Percentiles rank a stretch among this genome's conserved stretches.
Conservation (phyloP, 2,329 filamentous ascomycete genomes). For the Aquanectria penicillioides region DNA sequence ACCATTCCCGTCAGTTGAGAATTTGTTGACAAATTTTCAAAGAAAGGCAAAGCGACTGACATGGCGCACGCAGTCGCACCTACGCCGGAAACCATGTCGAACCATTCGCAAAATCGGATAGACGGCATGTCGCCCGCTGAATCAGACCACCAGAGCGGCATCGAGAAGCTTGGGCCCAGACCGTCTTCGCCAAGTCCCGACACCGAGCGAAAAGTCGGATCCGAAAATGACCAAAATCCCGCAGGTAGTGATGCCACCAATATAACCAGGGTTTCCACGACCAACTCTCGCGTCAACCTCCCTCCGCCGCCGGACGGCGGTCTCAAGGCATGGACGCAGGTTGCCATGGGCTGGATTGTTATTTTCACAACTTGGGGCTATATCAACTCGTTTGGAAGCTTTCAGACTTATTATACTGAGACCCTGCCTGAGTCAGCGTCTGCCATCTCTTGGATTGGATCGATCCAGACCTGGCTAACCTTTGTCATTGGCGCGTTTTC, state of each 20-base stretch:
- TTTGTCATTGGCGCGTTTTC: slow-evolving; percentile 55
- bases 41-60: neutral
- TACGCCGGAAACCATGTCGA: neutral
- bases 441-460: slow-evolving; percentile 58
- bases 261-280: slow-evolving; percentile 9
- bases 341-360: slow-evolving; percentile 51
- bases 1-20: slow-evolving; percentile 15
- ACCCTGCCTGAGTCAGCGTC: slow-evolving; percentile 46
- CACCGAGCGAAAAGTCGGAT: neutral
- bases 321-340: slow-evolving; percentile 48
- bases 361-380: slow-evolving; percentile 57
- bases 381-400: slow-evolving; percentile 57
- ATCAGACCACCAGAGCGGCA: neutral
- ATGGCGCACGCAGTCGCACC: too few relatives aligned
- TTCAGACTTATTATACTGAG: slow-evolving; percentile 54
- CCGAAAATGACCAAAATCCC: neutral
- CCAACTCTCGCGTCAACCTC: slow-evolving; percentile 8
- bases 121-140: neutral
- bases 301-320: slow-evolving; percentile 41
- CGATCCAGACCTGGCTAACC: slow-evolving; percentile 55
- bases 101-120: neutral
- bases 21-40: neutral
- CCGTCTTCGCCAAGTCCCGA: neutral
- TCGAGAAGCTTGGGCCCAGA: neutral
- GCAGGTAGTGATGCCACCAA: neutral